phyloP scores from a whole-genome alignment of 306 rosid species.

The Lablab purpureus region DNA sequence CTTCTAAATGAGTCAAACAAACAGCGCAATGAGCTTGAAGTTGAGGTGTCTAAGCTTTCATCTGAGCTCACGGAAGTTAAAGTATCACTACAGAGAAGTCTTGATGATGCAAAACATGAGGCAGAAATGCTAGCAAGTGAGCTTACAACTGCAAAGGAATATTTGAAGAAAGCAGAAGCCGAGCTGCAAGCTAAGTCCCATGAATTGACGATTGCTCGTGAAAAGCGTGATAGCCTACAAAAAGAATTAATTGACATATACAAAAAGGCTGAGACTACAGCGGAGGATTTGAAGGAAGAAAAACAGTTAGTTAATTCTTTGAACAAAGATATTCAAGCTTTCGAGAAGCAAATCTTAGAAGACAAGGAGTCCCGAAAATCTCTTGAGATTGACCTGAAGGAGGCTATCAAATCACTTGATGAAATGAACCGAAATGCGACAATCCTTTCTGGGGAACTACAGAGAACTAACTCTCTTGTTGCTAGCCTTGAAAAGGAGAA shows the following conservation, averaged over 20 bases:
- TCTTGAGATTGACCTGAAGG: constrained; percentile 75
- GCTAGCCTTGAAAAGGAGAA: constrained; percentile 79
- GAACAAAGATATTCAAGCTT: constrained; percentile 56
- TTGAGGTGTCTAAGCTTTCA: constrained; percentile 64
- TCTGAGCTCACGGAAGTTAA: constrained; percentile 70
- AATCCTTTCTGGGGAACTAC: constrained; percentile 68
- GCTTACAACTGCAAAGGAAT: constrained; percentile 62
- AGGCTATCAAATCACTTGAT: constrained; percentile 82
- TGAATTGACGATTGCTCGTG: constrained; percentile 58
- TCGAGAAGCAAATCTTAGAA: constrained; percentile 68
- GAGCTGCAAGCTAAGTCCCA: constrained; percentile 60
- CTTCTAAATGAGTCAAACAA: constrained; percentile 56
- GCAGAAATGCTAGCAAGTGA: constrained; percentile 59
- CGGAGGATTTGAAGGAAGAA: constrained; percentile 67
- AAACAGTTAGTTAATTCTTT: constrained; percentile 63
- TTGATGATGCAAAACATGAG: constrained; percentile 61
- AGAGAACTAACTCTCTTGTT: constrained; percentile 59
- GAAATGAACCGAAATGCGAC: constrained; percentile 73
- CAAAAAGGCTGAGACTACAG: constrained; percentile 70
- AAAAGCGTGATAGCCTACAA: constrained; percentile 66
- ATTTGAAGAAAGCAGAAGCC: constrained; percentile 56
- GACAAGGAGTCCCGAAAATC: constrained; percentile 66
- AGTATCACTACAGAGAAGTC: constrained; percentile 60
- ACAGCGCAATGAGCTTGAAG: constrained; percentile 57
- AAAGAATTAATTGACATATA: constrained; percentile 65